A percentile compares a stretch with the other conserved stretches of the same genome.
Conservation (phyloP, 2,329 filamentous ascomycete genomes). For the Paracorniculantispora psalliotae region DNA sequence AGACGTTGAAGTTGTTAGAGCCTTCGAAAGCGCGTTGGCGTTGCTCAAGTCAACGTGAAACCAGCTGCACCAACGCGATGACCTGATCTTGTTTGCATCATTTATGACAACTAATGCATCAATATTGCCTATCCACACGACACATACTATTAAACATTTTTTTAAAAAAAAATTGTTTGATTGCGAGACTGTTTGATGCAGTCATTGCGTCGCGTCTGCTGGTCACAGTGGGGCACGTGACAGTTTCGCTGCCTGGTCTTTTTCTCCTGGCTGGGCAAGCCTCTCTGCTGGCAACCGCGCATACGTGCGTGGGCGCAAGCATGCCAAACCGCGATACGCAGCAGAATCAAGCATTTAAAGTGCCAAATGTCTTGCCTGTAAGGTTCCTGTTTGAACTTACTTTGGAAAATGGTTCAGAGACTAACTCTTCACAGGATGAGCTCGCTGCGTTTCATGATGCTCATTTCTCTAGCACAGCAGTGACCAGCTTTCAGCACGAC, state of each 20-base stretch:
- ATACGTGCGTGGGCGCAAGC: neutral
- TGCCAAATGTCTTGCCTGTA: constrained; percentile 7
- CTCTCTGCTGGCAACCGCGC: neutral
- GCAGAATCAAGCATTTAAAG: neutral
- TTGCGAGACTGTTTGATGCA: neutral
- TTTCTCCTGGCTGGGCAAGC: neutral
- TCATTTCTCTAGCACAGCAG: constrained; percentile 51
- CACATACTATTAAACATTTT: neutral
- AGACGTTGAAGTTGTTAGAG: constrained; percentile 53
- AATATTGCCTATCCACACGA: neutral
- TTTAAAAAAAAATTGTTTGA: neutral
- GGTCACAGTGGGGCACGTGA: constrained; percentile 11
- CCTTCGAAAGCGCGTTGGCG: constrained; percentile 58
- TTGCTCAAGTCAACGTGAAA: constrained; percentile 38
- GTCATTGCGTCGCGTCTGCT: neutral
- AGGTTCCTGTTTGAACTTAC: neutral
- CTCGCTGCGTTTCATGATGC: constrained; percentile 51
- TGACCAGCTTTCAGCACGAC: constrained; percentile 40
- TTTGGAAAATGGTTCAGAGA: neutral
- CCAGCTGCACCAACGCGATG: neutral
- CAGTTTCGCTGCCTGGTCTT: neutral
- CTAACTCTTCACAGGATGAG: constrained; percentile 47
- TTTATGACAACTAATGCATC: neutral
- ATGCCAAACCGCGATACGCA: constrained; percentile 4
- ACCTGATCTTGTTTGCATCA: neutral